Conservation (phyloP, 495 filamentous ascomycete genomes). For the Xylaria nigripes region DNA sequence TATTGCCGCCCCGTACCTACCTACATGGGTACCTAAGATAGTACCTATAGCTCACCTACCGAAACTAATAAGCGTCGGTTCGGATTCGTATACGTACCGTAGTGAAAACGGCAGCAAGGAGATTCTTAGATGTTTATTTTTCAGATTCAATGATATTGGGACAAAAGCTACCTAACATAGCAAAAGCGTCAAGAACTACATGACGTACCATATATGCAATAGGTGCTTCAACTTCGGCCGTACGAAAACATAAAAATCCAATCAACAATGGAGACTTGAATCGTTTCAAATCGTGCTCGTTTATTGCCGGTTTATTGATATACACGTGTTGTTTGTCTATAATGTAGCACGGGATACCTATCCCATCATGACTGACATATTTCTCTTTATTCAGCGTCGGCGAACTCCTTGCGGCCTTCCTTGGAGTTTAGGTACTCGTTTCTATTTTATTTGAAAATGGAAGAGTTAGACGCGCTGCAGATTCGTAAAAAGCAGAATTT, state of each 20-base stretch:
- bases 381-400: conserved; percentile 31
- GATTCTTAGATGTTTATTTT: too few relatives aligned
- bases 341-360: conserved; percentile 7
- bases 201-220: too few relatives aligned
- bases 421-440: conserved; percentile 93
- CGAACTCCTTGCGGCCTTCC: conserved; percentile 59
- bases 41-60: too few relatives aligned
- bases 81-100: too few relatives aligned
- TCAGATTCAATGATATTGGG: too few relatives aligned
- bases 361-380: conserved; percentile 7
- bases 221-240: not conserved
- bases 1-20: conserved; percentile 18
- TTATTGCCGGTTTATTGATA: conserved; percentile 21
- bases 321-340: conserved; percentile 26
- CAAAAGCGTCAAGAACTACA: too few relatives aligned
- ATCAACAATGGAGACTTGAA: conserved; percentile 3
- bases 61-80: too few relatives aligned
- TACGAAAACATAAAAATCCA: not conserved
- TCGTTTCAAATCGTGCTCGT: conserved; percentile 10
- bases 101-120: too few relatives aligned
- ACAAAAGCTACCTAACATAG: too few relatives aligned
- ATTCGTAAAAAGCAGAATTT: not conserved
- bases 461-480: conserved; percentile 12
- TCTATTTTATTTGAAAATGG: conserved; percentile 35
- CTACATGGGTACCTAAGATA: too few relatives aligned